Evolutionary conservation across 2,329 filamentous ascomycete species (phyloP), one percentile per base, ranked within the genome.

Genomic region (Aspergillus sp.): DNA sequence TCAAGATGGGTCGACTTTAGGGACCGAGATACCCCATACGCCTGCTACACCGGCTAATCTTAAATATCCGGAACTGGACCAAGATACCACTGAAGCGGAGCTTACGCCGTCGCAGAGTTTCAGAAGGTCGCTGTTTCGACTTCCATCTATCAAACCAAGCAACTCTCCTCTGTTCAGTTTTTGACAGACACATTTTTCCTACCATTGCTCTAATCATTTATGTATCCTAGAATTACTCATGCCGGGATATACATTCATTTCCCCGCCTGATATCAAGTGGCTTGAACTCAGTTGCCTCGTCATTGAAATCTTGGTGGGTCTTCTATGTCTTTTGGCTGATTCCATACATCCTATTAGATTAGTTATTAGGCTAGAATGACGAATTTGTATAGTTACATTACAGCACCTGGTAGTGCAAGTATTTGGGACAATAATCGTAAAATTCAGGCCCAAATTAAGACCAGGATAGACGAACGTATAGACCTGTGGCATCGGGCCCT

Each of bases 121-220:
- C 26, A 52, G 50, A n/a, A 34, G 13, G 13, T 53, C 48, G 12
- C 17, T 62, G 17, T 56, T 60, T 36, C 60, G 55, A 5, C 47
- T 64, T 7, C 62, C 62, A 17, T 53, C 60, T 5, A 64, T 64
- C 9, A 54, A 56, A 53, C 55, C 48, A 53, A 51, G 42, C 15
- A 58, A 48, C 15, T 64, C 62, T n/a, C 62, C 62, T 38, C 36
- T 64, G 6, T 58, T 60, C 44, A 47, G 22, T 2, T 56, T 58
- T 30, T 63, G 39, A 62, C 17, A 9, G 20, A 17, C 24, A n/a
- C 9, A 36, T 15, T 32, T 15, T 13, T 15, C 9, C 24, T 12
- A 24, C 26, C 7, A 45, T 30, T n/a, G 39, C 18, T 38, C 11
- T 24, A 44, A 44, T 22, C 6, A 47, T 8, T 15, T 41, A 6